Evolutionary conservation across 1,284 basidiomycete species (phyloP), one percentile per base, ranked within the genome.

Genomic region (Ustilago sp.): DNA sequence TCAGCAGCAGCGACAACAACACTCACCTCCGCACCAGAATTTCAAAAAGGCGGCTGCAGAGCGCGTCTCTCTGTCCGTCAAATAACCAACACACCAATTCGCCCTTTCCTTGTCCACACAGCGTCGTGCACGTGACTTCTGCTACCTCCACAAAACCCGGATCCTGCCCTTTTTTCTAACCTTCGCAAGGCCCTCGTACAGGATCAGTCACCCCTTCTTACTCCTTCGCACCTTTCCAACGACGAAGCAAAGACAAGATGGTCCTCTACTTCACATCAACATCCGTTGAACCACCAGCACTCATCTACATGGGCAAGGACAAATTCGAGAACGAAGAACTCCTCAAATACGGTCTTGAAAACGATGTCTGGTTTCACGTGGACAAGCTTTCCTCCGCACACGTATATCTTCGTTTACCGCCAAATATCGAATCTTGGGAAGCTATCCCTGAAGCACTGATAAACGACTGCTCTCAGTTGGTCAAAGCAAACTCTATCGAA

Each of bases 401-500:
- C 69, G 82, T 85, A 2, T 99, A 99, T 86, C 88, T 98, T 15
- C 92, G 95, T 19, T 91, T 98, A 88, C 90, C 93, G 0, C 89
- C 90, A 7, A 87, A 86, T n/a, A 92, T 93, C 88, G 87, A 89
- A 17, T 66, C 55, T 7, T 99, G 95, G 94, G 94, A 98, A 19
- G 86, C 88, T 11, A 93, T 99, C 50, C 95, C 96, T 0, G 89
- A 92, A 59, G 88, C 90, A 0, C 87, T 98, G 11, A 88, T 98
- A 31, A 88, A 89, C 9, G 95, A 99, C 85, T 93, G 93, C 74
- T 93, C 94, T 0, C 96, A 99, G 86, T 89, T 99, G 1, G 95
- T 98, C 50, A 99, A 99, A 87, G 95, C 96, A 0, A 98, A 98
- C 83, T 95, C 93, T 4, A 99, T 99, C 63, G 94, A 98, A 45